phyloP scores from a whole-genome alignment of 1,284 basidiomycete species.

The Irpex rosettiformis region DNA sequence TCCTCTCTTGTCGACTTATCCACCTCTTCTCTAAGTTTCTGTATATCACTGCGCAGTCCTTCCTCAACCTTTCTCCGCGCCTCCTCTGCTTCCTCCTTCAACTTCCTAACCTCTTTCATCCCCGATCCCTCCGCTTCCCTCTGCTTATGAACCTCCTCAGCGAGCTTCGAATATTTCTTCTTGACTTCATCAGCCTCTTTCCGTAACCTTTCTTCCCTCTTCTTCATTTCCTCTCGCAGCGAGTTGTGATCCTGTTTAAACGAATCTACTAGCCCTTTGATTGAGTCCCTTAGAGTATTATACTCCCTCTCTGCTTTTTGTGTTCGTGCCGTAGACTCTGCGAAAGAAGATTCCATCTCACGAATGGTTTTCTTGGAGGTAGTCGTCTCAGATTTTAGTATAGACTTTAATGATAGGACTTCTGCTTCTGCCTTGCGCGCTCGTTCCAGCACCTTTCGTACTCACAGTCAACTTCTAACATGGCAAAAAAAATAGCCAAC shows the following conservation, averaged over 20 bases:
- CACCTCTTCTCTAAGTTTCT: conserved; percentile 45
- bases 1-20: conserved; percentile 52
- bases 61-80: conserved; percentile 48
- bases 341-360: conserved; percentile 70
- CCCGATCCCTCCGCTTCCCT: conserved; percentile 40
- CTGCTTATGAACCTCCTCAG: conserved; percentile 55
- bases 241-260: conserved; percentile 68
- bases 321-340: conserved; percentile 71
- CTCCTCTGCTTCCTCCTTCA: conserved; percentile 48
- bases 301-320: conserved; percentile 80
- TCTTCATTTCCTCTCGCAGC: conserved; percentile 66
- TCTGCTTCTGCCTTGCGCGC: conserved; percentile 81
- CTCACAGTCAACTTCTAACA: background rate
- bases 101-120: conserved; percentile 34
- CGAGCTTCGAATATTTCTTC: conserved; percentile 58
- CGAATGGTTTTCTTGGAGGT: conserved; percentile 69
- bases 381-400: conserved; percentile 69
- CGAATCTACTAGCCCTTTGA: conserved; percentile 63
- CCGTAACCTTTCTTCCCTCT: conserved; percentile 62
- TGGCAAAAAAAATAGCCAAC: background rate
- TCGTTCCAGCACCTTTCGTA: conserved; percentile 64
- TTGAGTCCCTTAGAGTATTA: conserved; percentile 66
- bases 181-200: conserved; percentile 61
- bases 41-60: conserved; percentile 45
- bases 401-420: conserved; percentile 56